Conservation (phyloP, 2,329 filamentous ascomycete species). For the Ophiognomonia clavigignenti-juglandacearum region DNA sequence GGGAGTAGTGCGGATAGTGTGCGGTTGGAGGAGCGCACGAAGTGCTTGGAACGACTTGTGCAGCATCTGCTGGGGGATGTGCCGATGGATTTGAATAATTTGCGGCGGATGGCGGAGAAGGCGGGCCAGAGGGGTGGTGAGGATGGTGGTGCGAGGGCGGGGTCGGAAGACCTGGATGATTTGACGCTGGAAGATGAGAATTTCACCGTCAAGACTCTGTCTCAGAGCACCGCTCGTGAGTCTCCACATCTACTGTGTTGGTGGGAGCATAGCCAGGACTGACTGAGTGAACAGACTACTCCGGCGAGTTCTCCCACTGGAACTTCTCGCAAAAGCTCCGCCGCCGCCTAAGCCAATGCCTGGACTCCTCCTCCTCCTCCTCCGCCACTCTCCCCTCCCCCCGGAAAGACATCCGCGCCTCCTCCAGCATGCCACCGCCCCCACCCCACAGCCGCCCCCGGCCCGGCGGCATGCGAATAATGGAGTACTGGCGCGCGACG, state of each 20-base stretch:
- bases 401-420: conserved; percentile 12
- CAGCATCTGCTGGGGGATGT: conserved; percentile 17
- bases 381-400: conserved; percentile 3
- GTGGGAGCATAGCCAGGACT: not conserved
- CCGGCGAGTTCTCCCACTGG: conserved; percentile 48
- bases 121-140: conserved; percentile 13
- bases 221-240: conserved; percentile 37
- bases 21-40: conserved; percentile 13
- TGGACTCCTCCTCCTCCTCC: conserved; percentile 7
- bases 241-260: not conserved
- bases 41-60: conserved; percentile 16
- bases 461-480: conserved; percentile 15
- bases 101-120: conserved; percentile 19
- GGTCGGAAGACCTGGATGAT: conserved; percentile 20
- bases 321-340: conserved; percentile 46
- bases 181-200: conserved; percentile 30
- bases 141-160: conserved; percentile 14
- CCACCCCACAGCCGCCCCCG: conserved; percentile 8
- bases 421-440: conserved; percentile 17
- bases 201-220: conserved; percentile 35
- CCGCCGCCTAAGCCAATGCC: conserved; percentile 12
- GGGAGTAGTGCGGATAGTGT: not conserved
- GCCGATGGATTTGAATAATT: conserved; percentile 17
- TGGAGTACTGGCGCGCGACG: conserved; percentile 40
- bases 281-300: conserved; percentile 36